Evolutionary conservation across 2,329 filamentous ascomycete genomes (phyloP), one percentile per base, ranked within the genome.

Genomic region (Phaeosphaeriaceae sp.): DNA sequence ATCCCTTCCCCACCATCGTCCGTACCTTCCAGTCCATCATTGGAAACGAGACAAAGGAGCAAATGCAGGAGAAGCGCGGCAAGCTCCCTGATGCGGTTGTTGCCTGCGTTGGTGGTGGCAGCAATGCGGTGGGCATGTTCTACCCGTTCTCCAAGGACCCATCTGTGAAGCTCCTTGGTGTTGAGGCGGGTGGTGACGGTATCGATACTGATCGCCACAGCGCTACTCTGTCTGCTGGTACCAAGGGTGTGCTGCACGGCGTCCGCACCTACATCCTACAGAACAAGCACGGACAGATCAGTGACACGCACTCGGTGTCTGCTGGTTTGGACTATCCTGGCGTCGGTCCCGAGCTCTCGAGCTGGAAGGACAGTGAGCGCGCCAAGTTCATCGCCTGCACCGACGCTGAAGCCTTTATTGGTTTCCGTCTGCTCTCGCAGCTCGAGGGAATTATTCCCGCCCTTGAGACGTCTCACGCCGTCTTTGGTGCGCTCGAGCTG

Each of bases 11-110:
- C 1, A 96, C 92, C 51, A 98, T 98, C 62, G 95, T 98, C 52
- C 89, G 95, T 60, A 97, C 94, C 0, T 97, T 99, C 88, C 95
- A 98, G 81, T 95, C 91, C 5, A 91, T 99, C 62, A 99, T 99
- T 67, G 95, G 95, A 54, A 87, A 91, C 68, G 95, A 99, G 83
- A 97, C 95, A 46, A 97, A 95, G 83, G 81, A 89, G 69, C 94
- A 98, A 81, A 93, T 99, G 90, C 83, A 88, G 61, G 88, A 90
- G 75, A 88, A 91, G 78, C 88, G 89, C 48, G 92, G 92, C 66
- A 94, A 95, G 80, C 88, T 99, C 1, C 95, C 95, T 3, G 95
- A 99, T 69, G 95, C 93, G 0, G 93, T 99, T 21, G 92, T 99
- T 17, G 95, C 95, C 10, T 99, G 95, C 73, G 95, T 99, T 13